These are phyloP conservation scores for Yamadazyma philogaea DNA, from an alignment of 805 yeast genomes.

Conservation along the genomic window DNA sequence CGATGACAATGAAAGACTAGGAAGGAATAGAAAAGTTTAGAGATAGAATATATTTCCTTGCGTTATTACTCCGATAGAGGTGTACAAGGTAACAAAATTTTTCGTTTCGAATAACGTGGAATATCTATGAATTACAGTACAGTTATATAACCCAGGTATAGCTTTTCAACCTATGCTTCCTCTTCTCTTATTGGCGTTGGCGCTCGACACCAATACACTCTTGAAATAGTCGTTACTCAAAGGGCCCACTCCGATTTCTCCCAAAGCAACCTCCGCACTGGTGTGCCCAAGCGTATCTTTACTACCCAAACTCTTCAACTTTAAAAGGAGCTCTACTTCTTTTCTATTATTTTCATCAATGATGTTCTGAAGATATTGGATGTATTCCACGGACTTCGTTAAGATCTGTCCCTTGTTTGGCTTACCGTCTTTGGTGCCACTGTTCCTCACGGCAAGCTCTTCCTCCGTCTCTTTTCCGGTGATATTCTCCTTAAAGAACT, in stretches of 20 bases:
- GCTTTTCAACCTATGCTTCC: conserved; percentile 13
- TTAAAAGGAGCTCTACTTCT: conserved; percentile 70
- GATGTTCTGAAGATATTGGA: conserved; percentile 60
- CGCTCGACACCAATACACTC: conserved; percentile 22
- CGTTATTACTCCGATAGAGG: no score
- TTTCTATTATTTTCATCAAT: conserved; percentile 77
- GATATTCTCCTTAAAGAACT: conserved; percentile 21
- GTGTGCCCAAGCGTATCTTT: conserved; percentile 52
- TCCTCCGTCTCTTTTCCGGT: conserved; percentile 20
- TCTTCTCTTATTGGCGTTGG: conserved; percentile 22
- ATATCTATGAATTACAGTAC: not conserved
- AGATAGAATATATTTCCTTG: no score
- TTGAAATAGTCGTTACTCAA: conserved; percentile 46
- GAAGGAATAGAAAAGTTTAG: conserved; percentile 21
- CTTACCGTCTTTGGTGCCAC: conserved; percentile 77
- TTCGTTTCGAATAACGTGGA: not conserved
- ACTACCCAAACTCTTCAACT: conserved; percentile 47
- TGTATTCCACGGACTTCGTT: conserved; percentile 71
- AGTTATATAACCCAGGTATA: not conserved
- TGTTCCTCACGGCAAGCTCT: conserved; percentile 29
- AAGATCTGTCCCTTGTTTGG: conserved; percentile 83
- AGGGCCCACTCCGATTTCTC: conserved; percentile 82
- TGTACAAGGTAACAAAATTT: not conserved
- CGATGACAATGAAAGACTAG: conserved; percentile 52
- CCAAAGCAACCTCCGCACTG: conserved; percentile 74